phyloP scores from a whole-genome alignment of 2,329 filamentous ascomycete species.

The Trichophyton simii region DNA sequence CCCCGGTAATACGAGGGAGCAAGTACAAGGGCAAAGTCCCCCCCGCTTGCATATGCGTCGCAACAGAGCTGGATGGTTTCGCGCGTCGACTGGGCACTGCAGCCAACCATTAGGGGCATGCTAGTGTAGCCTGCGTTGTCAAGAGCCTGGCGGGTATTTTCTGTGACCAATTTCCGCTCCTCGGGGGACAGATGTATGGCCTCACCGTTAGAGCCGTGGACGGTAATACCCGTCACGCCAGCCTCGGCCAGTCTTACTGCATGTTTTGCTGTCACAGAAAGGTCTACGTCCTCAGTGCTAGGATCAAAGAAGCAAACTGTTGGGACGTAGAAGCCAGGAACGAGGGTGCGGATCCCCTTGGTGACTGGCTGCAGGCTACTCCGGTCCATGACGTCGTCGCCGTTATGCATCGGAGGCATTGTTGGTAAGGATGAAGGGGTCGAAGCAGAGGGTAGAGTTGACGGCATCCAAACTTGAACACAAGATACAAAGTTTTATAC shows the following conservation, averaged over 20 bases:
- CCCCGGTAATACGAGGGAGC: conserved; percentile 74
- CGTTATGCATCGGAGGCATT: conserved; percentile 8
- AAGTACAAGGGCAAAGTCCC: conserved; percentile 67
- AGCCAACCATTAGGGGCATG: conserved; percentile 71
- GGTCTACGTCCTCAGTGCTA: conserved; percentile 72
- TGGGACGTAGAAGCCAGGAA: conserved; percentile 13
- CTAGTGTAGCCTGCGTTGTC: conserved; percentile 64
- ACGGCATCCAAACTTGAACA: background rate
- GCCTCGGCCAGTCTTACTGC: conserved; percentile 63
- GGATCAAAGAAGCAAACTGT: conserved; percentile 80
- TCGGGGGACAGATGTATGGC: conserved; percentile 69
- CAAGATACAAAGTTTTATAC: background rate
- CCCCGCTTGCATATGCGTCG: conserved; percentile 55
- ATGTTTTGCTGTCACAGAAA: conserved; percentile 66
- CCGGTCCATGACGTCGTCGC: background rate
- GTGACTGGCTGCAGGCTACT: conserved; percentile 1
- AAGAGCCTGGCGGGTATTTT: conserved; percentile 66
- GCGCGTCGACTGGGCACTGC: conserved; percentile 67
- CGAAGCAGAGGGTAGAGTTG: background rate
- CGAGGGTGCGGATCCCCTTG: conserved; percentile 5
- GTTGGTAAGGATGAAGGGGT: background rate
- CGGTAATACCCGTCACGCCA: conserved; percentile 69
- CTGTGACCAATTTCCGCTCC: conserved; percentile 63
- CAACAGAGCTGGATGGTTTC: conserved; percentile 66
- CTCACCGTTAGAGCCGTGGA: conserved; percentile 85